Base-by-base conservation (phyloP, 2,329 filamentous ascomycete species). In the Hypoxylon sp. region DNA sequence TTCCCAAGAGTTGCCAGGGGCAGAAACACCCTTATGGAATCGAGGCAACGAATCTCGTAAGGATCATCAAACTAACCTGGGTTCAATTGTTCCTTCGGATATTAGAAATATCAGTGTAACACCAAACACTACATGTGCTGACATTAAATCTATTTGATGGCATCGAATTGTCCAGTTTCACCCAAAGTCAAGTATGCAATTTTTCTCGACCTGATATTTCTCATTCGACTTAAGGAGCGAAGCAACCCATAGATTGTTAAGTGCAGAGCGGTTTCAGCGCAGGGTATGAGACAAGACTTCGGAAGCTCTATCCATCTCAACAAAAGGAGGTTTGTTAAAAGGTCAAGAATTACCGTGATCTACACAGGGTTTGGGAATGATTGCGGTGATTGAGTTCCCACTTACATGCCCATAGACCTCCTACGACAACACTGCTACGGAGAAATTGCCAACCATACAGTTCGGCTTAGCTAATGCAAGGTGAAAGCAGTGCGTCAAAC, bases 331-430 rank as follows among this genome's bases (percentile, higher is more conserved):
- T 14, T n/a, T 8, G 25, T 39, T 48, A 16, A 32, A 52, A 56
- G 14, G 56, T 67, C 45, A 69, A 67, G 67, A 59, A 55, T 67
- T 63, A 32, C 43, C 67, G 60, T 43, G 67, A 67, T 69, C 32
- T 23, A 30, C 60, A 23, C n/a, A 46, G 63, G 67, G 39, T 53
- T 21, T 5, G 32, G 23, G 23, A 39, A 50, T 61, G 63, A 67
- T 61, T 52, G 53, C 59, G 56, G 34, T 51, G 50, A 61, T 52
- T 41, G 60, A 52, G 45, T 56, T 51, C 45, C 53, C 46, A 51
- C 43, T 47, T 41, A 52, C 37, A 2, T 41, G 7, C 7, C 37
- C 30, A 4, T 11, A 12, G 30, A 34, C 30, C 12, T 21, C 16
- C 0, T 21, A 21, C 37, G 8, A 21, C 37, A 21, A 7, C 37